phyloP scores from a whole-genome alignment of 1,284 basidiomycete genomes.

The Chalciporus sp. region DNA sequence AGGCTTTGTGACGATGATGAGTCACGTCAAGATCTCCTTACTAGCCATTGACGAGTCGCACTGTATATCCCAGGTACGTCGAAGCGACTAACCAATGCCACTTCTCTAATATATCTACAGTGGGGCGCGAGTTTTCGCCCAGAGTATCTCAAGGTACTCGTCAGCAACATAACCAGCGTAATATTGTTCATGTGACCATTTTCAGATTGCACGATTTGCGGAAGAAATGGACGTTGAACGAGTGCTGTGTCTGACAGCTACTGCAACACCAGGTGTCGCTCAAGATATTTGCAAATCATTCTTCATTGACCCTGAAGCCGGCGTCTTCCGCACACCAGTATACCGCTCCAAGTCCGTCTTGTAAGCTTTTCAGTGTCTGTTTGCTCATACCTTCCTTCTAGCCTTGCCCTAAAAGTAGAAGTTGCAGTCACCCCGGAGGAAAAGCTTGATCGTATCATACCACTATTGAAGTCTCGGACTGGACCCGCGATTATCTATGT shows the following conservation, averaged over 20 bases:
- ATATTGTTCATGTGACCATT: not conserved
- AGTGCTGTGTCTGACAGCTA: constrained; percentile 76
- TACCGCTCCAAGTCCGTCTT: constrained; percentile 43
- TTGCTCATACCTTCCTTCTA: constrained; percentile 14
- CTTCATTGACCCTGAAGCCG: constrained; percentile 42
- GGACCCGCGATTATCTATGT: constrained; percentile 71
- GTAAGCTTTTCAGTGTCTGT: not conserved
- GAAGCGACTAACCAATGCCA: not conserved
- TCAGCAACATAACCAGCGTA: not conserved
- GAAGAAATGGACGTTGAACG: constrained; percentile 63
- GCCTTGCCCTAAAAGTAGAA: constrained; percentile 64
- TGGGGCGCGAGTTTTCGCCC: constrained; percentile 64
- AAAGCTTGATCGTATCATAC: constrained; percentile 46
- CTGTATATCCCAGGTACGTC: constrained; percentile 58
- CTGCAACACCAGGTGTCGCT: constrained; percentile 64
- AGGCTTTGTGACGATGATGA: constrained; percentile 51
- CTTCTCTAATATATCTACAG: constrained; percentile 16
- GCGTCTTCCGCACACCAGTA: constrained; percentile 45
- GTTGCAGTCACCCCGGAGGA: constrained; percentile 41
- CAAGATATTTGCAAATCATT: constrained; percentile 67
- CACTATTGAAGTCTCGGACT: constrained; percentile 50
- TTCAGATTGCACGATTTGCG: constrained; percentile 58
- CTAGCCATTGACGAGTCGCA: constrained; percentile 96
- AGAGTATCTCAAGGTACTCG: constrained; percentile 16
- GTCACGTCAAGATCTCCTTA: constrained; percentile 66